Evolutionary conservation across 148 eudicot genomes (phyloP).

Genomic region (Rhododendron simsii): DNA sequence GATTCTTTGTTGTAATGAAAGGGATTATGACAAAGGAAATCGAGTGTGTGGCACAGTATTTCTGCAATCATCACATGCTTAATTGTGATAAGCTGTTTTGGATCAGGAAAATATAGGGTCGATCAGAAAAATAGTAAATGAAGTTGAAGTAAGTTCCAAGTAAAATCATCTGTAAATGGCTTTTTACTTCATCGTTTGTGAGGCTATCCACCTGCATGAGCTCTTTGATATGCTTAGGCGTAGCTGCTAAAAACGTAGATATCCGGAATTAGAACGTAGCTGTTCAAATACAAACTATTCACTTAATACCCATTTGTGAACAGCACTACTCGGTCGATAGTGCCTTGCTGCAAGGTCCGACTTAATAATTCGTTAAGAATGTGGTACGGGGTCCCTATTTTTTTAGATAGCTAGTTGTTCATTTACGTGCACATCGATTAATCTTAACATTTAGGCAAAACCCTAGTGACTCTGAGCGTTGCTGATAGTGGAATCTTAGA

Average conservation of each 20-base stretch:
- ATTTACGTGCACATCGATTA: too few species aligned
- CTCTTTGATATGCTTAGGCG: slow-evolving; percentile 13
- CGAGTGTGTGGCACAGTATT: too few species aligned
- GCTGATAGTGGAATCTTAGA: too few species aligned
- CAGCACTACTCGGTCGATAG: neutral
- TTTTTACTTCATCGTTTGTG: slow-evolving; percentile 15
- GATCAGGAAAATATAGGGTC: neutral
- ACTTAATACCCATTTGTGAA: neutral
- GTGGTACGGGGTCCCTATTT: too few species aligned
- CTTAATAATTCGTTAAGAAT: neutral
- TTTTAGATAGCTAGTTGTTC: too few species aligned
- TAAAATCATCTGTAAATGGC: slow-evolving; percentile 10
- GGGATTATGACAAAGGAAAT: too few species aligned
- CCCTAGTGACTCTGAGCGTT: too few species aligned
- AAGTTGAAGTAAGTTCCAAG: neutral
- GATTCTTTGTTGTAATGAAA: too few species aligned
- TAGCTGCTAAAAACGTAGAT: slow-evolving; percentile 2
- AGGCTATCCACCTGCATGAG: slow-evolving; percentile 16
- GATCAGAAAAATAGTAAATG: neutral
- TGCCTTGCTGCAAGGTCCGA: neutral
- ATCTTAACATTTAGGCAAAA: too few species aligned
- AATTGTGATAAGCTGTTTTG: too few species aligned
- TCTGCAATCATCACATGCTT: neutral
- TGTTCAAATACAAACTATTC: too few species aligned
- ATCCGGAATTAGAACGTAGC: neutral